A percentile compares a stretch with the other conserved stretches of the same genome.
Conservation (phyloP, 805 yeast genomes). For the Gaillardinia entomophila region DNA sequence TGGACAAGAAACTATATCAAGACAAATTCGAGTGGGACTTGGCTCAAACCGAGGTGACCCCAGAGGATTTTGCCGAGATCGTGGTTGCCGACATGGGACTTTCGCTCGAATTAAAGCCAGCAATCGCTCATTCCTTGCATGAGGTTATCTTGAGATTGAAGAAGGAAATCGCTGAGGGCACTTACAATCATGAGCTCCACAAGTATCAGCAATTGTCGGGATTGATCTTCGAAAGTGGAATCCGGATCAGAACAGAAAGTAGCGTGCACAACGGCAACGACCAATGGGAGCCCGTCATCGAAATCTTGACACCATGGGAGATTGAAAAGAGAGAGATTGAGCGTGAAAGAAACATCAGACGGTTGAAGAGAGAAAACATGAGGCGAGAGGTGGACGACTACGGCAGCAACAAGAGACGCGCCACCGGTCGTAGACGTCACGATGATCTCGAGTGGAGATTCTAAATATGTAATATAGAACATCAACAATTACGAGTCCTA, state of each 20-base stretch:
- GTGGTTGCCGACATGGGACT: constrained; percentile 85
- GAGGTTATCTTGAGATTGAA: constrained; percentile 73
- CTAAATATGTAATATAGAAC: background rate
- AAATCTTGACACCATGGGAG: constrained; percentile 83
- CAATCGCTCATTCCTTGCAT: constrained; percentile 81
- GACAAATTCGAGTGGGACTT: constrained; percentile 96
- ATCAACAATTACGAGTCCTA: too few species aligned
- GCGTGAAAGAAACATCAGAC: constrained; percentile 83
- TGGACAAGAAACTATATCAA: constrained; percentile 78
- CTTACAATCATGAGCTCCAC: constrained; percentile 36
- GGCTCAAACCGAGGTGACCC: constrained; percentile 47
- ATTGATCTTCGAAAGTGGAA: constrained; percentile 37
- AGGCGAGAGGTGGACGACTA: constrained; percentile 48
- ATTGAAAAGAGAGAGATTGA: constrained; percentile 94
- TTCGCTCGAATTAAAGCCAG: constrained; percentile 79
- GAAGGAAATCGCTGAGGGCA: constrained; percentile 70
- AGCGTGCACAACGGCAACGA: constrained; percentile 74
- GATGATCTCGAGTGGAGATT: constrained; percentile 41
- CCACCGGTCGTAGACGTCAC: constrained; percentile 42
- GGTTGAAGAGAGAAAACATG: constrained; percentile 88
- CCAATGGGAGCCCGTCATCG: constrained; percentile 84
- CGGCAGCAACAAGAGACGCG: constrained; percentile 26
- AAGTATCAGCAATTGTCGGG: constrained; percentile 39
- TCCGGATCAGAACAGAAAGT: constrained; percentile 46
- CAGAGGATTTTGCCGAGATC: constrained; percentile 76